These are phyloP conservation scores for Phytophthora sp. DNA, from an alignment of 352 stramenopile genomes.

Conservation along the genomic window DNA sequence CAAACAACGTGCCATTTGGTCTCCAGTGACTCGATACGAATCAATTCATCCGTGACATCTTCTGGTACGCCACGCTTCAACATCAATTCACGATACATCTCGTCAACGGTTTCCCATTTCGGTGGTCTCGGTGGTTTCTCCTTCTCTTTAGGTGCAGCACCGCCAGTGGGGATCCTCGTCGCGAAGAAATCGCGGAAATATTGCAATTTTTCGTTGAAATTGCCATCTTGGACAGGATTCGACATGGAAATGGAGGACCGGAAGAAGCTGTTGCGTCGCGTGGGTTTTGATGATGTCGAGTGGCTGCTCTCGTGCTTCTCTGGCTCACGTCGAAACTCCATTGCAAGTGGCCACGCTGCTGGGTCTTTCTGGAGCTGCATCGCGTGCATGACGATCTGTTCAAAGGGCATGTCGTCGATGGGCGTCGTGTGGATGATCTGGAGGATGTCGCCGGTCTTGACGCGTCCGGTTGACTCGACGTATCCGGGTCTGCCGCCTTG, in stretches of 20 bases:
- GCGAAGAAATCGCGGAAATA: slow-evolving; percentile 89
- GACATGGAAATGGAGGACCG: slow-evolving; percentile 66
- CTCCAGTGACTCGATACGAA: slow-evolving; percentile 82
- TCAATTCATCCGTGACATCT: slow-evolving; percentile 85
- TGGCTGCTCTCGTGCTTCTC: slow-evolving; percentile 39
- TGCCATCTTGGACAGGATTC: slow-evolving; percentile 71
- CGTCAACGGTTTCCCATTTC: slow-evolving; percentile 76
- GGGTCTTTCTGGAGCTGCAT: slow-evolving; percentile 75
- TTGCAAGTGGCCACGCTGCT: slow-evolving; percentile 67
- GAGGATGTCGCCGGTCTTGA: slow-evolving; percentile 80
- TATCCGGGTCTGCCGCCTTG: slow-evolving; percentile 58
- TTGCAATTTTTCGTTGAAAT: slow-evolving; percentile 88
- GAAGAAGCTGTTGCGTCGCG: slow-evolving; percentile 79
- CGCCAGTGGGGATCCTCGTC: slow-evolving; percentile 78
- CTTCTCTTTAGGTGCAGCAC: slow-evolving; percentile 67
- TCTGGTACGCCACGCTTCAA: slow-evolving; percentile 81
- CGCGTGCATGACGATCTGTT: slow-evolving; percentile 82
- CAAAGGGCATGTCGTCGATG: slow-evolving; percentile 86
- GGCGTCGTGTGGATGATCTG: slow-evolving; percentile 79
- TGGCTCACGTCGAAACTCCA: slow-evolving; percentile 80
- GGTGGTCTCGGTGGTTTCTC: slow-evolving; percentile 67
- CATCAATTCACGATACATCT: slow-evolving; percentile 87
- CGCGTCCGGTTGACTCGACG: slow-evolving; percentile 76
- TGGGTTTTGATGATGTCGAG: slow-evolving; percentile 39
- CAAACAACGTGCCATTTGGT: slow-evolving; percentile 90